Conservation (phyloP, 352 stramenopile genomes). For the Pythium phragmitis region DNA sequence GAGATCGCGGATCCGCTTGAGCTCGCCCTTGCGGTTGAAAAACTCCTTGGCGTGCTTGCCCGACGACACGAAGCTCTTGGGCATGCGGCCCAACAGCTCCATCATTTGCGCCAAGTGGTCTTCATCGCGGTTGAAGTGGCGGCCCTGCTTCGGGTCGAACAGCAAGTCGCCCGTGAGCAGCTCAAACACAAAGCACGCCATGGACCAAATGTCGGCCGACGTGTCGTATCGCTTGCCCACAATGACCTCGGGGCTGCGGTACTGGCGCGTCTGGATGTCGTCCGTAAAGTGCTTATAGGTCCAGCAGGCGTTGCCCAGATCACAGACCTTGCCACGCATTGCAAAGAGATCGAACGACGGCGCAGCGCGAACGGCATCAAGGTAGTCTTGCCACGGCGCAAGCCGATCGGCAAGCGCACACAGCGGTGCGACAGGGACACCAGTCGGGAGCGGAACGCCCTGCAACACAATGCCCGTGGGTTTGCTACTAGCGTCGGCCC, state of each 20-base stretch:
- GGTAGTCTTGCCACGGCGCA: conserved; percentile 37
- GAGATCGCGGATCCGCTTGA: conserved; percentile 97
- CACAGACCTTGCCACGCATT: conserved; percentile 90
- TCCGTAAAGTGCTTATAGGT: conserved; percentile 99
- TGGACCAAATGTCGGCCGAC: conserved; percentile 98
- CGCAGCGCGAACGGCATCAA: conserved; percentile 36
- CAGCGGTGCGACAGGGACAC: conserved; percentile 10
- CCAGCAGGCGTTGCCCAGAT: conserved; percentile 99
- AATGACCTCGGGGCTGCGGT: conserved; percentile 97
- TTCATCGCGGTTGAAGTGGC: conserved; percentile 87
- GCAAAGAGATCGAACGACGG: conserved; percentile 61
- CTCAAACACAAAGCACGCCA: conserved; percentile 99
- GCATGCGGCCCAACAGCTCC: conserved; percentile 97
- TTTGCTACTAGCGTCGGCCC: not conserved
- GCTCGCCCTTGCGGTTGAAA: conserved; percentile 96
- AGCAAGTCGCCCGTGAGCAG: conserved; percentile 99
- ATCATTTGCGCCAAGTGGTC: conserved; percentile 99
- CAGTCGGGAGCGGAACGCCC: conserved; percentile 56
- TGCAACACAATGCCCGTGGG: conserved; percentile 36
- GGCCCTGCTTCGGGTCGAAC: conserved; percentile 96
- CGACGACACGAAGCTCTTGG: conserved; percentile 90
- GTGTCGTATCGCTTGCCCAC: conserved; percentile 97
- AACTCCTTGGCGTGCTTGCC: conserved; percentile 95
- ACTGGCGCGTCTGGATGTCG: conserved; percentile 99
- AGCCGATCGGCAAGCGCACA: conserved; percentile 25